Base-by-base conservation (phyloP, 2,329 filamentous ascomycete species). In the Arthroderma sp. region DNA sequence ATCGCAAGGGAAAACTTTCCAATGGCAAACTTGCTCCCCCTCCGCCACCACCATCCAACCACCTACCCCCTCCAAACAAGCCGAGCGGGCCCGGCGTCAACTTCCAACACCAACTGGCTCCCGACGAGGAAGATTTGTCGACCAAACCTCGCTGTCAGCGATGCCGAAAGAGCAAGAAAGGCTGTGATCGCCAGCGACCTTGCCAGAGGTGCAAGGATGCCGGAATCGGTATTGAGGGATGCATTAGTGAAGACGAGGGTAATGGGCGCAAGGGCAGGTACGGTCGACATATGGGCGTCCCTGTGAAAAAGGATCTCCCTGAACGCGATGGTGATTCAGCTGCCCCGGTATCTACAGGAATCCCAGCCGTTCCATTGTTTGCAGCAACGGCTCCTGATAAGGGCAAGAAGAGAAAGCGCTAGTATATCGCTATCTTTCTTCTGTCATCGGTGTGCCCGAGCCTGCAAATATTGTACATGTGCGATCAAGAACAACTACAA, bases 141-240 rank as follows among this genome's bases (percentile, higher is more conserved):
- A 88, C 83, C 53, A 95, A 96, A 68, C 91, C 91, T 46, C 87
- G 91, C 50, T 98, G 91, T 71, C 91, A 98, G 64, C 83, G 91
- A 47, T 98, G 91, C 73, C 83, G 91, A 57, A 98, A 98, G 77
- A 96, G 89, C 69, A 98, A 98, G 74, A 98, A 98, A 69, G 91
- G 91, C 8, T 98, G 91, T 61, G 91, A 98, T 68, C 82, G 91
- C 47, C 91, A 96, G 66, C 81, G 91, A 34, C 91, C 91, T 29
- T 98, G 91, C 59, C 85, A 87, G 45, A 80, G 91, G 51, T 98
- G 91, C 77, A 86, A 87, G 62, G 91, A 98, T 66, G 91, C 91
- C 37, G 91, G 91, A 15, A 85, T 98, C 55, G 83, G 84, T 46
- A 80, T 86, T 48, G 91, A 96, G 54, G 85, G 89, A 52, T 98